Base-by-base conservation (phyloP, 768 basidiomycete species). In the Termitomyces sp. region DNA sequence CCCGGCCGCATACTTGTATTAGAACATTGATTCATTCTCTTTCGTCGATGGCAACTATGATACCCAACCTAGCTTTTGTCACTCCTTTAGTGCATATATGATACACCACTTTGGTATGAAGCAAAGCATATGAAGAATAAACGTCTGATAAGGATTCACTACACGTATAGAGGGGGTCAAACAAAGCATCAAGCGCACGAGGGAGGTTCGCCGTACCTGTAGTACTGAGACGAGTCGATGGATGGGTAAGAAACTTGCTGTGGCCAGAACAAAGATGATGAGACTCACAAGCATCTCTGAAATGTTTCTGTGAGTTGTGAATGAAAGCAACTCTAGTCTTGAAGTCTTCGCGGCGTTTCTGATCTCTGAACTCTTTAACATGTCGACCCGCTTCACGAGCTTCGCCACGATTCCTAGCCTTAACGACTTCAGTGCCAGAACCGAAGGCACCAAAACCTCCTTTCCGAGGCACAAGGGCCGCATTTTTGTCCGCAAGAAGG, bases 381-480 rank as follows among this genome's bases (percentile, higher is more conserved):
- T 96, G 92, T 50, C 92, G 83, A 14, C 89, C 93, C 25, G 96
- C 96, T 73, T 98, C 90, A 65, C 84, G 84, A 14, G 97, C 97
- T 76, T 98, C 96, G 2, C 97, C 97, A n/a, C 82, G 83, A 77
- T 98, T 98, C 56, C 94, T 82, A 25, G 94, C 96, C 72, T 89
- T 92, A 63, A 98, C 83, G 10, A 95, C 89, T 37, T 93, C 85
- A 8, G 83, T 87, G 1, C 93, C 94, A 10, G 76, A 76, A 2
- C 96, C 96, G 68, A 81, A 95, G 2, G 92, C 93, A 31, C 96
- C 95, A 63, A 86, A 93, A 1, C 92, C 95, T 42, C 92, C 95
- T 66, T 81, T 88, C 12, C 86, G 77, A 0, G 96, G 93, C 2
- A 99, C 87, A 46, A 98, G 80, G 0, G 89, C 91, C 0, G 88